Percentiles rank a stretch among this genome's conserved stretches.
phyloP scores from a whole-genome alignment of 495 filamentous ascomycete species.

The Echria macrotheca region DNA sequence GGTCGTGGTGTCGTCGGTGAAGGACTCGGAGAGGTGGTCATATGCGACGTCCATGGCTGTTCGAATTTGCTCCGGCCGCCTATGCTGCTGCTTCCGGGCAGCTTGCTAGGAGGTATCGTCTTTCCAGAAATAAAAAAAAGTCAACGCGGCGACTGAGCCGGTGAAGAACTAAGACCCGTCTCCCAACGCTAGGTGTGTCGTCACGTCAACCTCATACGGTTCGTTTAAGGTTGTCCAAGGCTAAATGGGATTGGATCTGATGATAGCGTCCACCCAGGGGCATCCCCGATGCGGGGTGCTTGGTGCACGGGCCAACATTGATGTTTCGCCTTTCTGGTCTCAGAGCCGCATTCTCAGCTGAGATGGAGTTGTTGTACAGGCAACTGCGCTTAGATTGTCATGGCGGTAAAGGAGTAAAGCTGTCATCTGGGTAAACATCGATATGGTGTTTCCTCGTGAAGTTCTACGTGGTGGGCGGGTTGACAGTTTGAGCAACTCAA shows the following conservation, averaged over 20 bases:
- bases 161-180: too few relatives aligned
- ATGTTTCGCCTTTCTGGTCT: not conserved
- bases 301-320: not conserved
- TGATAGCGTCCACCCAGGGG: constrained; percentile 6
- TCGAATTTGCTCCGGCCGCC: not conserved
- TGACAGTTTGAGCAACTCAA: too few relatives aligned
- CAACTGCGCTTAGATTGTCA: too few relatives aligned
- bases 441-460: too few relatives aligned
- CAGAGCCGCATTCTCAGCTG: not conserved
- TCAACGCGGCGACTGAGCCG: too few relatives aligned
- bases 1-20: constrained; percentile 48
- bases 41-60: constrained; percentile 97
- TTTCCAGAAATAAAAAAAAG: too few relatives aligned
- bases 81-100: not conserved
- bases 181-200: too few relatives aligned
- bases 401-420: too few relatives aligned
- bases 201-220: constrained; percentile 13
- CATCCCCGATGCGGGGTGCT: constrained; percentile 1
- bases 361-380: too few relatives aligned
- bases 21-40: constrained; percentile 84
- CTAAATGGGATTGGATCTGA: not conserved
- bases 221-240: constrained; percentile 6
- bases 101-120: not conserved
- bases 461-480: too few relatives aligned
- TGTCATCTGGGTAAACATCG: too few relatives aligned